phyloP scores from a whole-genome alignment of 2,329 filamentous ascomycete species.

The Fusarium pseudograminearum region DNA sequence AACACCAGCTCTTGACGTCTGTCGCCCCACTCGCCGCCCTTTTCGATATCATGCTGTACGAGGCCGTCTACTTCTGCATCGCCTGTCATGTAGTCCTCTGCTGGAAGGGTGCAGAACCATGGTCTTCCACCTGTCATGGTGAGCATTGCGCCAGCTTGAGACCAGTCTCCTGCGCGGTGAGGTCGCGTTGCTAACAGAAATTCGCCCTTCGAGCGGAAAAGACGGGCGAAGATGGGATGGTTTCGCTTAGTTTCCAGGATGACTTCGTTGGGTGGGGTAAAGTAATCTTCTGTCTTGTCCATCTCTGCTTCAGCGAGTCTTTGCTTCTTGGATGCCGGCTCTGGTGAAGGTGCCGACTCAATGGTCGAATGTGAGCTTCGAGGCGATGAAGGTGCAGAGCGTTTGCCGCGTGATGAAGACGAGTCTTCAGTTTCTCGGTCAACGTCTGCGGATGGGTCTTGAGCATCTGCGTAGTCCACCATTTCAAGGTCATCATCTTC shows the following conservation, averaged over 20 bases:
- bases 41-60: constrained; percentile 62
- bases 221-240: constrained; percentile 63
- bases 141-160: constrained; percentile 73
- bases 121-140: constrained; percentile 66
- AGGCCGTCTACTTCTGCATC: constrained; percentile 62
- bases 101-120: constrained; percentile 71
- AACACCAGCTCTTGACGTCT: constrained; percentile 79
- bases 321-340: constrained; percentile 28
- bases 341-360: constrained; percentile 42
- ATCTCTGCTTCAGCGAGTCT: constrained; percentile 31
- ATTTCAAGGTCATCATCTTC: constrained; percentile 46
- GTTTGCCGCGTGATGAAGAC: constrained; percentile 33
- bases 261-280: constrained; percentile 54
- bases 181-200: constrained; percentile 71
- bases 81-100: constrained; percentile 62
- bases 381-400: constrained; percentile 39
- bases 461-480: constrained; percentile 29
- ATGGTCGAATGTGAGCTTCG: constrained; percentile 42
- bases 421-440: constrained; percentile 3
- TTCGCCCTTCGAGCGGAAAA: constrained; percentile 73
- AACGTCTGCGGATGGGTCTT: background rate
- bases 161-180: constrained; percentile 68
- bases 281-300: constrained; percentile 45
- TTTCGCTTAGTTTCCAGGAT: constrained; percentile 69
- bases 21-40: constrained; percentile 74